phyloP scores from a whole-genome alignment of 176 grass and related monocot genomes.

The Oryza glaberrima region DNA sequence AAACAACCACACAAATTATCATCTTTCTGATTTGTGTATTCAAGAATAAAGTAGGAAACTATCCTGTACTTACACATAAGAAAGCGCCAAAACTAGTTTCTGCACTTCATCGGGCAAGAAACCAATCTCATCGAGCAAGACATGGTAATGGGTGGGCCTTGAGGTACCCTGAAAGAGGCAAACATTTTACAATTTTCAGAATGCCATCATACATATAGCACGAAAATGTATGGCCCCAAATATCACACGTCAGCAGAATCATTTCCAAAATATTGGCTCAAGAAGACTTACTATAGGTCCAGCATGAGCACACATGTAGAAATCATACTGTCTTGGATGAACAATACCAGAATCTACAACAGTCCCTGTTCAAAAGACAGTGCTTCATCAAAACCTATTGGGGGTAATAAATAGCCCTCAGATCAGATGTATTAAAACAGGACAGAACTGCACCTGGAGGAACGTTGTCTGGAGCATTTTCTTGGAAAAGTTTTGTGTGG shows the following conservation, averaged over 20 bases:
- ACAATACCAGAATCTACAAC: slow-evolving; percentile 80
- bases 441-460: slow-evolving; percentile 61
- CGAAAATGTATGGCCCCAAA: slow-evolving; percentile 13
- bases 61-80: slow-evolving; percentile 76
- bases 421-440: slow-evolving; percentile 11
- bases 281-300: slow-evolving; percentile 81
- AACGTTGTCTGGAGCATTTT: slow-evolving; percentile 74
- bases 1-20: slow-evolving; percentile 17
- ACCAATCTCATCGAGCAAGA: slow-evolving; percentile 82
- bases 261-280: slow-evolving; percentile 8
- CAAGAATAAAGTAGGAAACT: slow-evolving; percentile 11
- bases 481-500: slow-evolving; percentile 90
- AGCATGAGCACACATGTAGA: slow-evolving; percentile 92
- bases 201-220: slow-evolving; percentile 32
- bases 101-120: slow-evolving; percentile 79
- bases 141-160: slow-evolving; percentile 88
- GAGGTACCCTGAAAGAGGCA: slow-evolving; percentile 67
- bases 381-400: slow-evolving; percentile 7
- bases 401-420: background rate
- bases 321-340: slow-evolving; percentile 87
- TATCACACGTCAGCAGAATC: background rate
- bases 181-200: slow-evolving; percentile 19
- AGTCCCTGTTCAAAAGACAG: slow-evolving; percentile 53
- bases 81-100: slow-evolving; percentile 85
- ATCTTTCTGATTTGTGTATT: background rate